These are phyloP conservation scores for Colletotrichum cereale DNA, from an alignment of 2,329 filamentous ascomycete species.

Conservation along the genomic window DNA sequence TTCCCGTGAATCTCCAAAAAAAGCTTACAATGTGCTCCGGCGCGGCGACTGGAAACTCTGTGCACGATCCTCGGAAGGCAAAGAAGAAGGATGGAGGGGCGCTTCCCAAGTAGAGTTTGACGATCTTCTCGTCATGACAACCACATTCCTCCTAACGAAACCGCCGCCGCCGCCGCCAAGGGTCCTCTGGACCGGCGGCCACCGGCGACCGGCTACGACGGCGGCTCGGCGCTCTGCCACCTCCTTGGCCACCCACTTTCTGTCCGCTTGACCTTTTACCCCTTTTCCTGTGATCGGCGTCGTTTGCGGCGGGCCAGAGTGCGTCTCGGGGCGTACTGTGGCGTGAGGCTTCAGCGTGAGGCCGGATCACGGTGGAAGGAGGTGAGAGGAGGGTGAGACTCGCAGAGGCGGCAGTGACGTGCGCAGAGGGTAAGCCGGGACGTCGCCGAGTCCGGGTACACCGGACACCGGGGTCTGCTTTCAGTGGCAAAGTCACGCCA, in stretches of 20 bases:
- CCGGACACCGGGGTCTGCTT: conserved; percentile 19
- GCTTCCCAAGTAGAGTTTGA: neutral
- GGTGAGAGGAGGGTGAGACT: conserved; percentile 22
- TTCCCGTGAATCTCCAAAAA: neutral
- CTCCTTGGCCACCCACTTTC: conserved; percentile 30
- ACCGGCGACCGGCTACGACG: conserved; percentile 43
- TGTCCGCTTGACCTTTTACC: conserved; percentile 12
- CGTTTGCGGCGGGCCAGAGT: conserved; percentile 28
- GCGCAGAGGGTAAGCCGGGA: conserved; percentile 30
- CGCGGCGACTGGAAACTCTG: neutral
- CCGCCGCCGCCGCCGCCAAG: neutral
- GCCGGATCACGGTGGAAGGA: conserved; percentile 19
- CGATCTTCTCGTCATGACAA: neutral
- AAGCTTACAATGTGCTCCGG: neutral
- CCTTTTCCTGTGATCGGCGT: conserved; percentile 15
- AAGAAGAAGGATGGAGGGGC: neutral
- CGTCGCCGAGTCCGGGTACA: conserved; percentile 37
- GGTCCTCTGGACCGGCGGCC: conserved; percentile 34
- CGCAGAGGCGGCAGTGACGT: conserved; percentile 37
- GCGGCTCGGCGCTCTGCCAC: conserved; percentile 40
- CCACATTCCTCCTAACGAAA: neutral
- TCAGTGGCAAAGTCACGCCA: conserved; percentile 14
- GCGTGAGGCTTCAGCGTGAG: conserved; percentile 33
- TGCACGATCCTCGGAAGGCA: neutral
- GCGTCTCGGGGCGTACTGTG: conserved; percentile 19